Evolutionary conservation across 805 yeast genomes (phyloP).

Genomic region (Kodamaea sagamina): DNA sequence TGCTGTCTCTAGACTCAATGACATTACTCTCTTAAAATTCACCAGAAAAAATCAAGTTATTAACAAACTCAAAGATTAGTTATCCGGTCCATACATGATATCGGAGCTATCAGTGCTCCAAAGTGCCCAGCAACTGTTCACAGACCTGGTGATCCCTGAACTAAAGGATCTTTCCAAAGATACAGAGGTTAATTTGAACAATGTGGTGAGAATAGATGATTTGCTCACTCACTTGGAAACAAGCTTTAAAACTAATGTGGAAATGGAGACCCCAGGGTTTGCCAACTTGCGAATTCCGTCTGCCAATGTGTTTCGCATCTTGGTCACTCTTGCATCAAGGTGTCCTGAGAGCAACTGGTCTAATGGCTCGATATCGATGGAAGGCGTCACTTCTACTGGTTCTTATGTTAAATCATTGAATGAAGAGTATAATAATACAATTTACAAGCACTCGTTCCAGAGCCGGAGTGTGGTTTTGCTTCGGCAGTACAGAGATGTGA

Average conservation of each 20-base stretch:
- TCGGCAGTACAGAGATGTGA: slow-evolving; percentile 12
- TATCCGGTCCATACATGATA: not conserved
- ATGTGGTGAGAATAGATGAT: slow-evolving; percentile 30
- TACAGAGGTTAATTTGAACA: slow-evolving; percentile 24
- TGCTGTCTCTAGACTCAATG: slow-evolving; percentile 18
- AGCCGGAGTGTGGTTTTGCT: slow-evolving; percentile 22
- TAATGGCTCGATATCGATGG: slow-evolving; percentile 19
- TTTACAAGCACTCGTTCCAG: slow-evolving; percentile 24
- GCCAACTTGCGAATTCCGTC: slow-evolving; percentile 27
- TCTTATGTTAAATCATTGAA: slow-evolving; percentile 23
- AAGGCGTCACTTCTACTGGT: slow-evolving; percentile 22
- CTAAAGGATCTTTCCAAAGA: slow-evolving; percentile 12
- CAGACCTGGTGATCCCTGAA: slow-evolving; percentile 27
- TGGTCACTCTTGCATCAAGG: slow-evolving; percentile 36
- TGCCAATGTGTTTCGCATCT: slow-evolving; percentile 25
- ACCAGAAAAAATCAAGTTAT: not conserved
- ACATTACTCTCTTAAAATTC: slow-evolving; percentile 9
- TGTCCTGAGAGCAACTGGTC: slow-evolving; percentile 30
- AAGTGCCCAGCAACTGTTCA: slow-evolving; percentile 19
- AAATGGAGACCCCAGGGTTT: not conserved
- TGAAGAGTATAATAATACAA: slow-evolving; percentile 21
- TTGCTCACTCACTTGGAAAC: slow-evolving; percentile 30
- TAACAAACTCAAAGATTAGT: not conserved
- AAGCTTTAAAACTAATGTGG: slow-evolving; percentile 12
- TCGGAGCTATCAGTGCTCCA: slow-evolving; percentile 1